These are phyloP conservation scores for Smallanthus sonchifolius DNA, from an alignment of 129 eudicot species.

Conservation along the genomic window DNA sequence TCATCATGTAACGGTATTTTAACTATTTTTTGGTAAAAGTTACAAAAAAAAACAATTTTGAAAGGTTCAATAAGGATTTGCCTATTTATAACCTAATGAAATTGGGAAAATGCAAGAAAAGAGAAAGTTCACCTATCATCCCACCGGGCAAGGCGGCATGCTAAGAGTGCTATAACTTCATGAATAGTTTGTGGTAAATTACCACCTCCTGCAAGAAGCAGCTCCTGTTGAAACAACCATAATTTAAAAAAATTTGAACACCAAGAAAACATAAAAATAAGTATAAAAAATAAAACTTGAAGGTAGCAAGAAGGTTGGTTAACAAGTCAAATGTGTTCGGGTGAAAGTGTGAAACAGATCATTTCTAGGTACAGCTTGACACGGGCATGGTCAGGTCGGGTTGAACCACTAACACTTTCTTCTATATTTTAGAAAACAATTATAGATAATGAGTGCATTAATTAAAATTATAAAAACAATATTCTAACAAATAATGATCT, in stretches of 20 bases:
- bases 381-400: not conserved
- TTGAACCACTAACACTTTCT: not conserved
- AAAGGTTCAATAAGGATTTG: not conserved
- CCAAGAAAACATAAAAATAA: not conserved
- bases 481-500: not conserved
- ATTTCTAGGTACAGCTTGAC: not conserved
- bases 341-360: not conserved
- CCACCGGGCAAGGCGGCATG: constrained; percentile 76
- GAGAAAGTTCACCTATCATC: constrained; percentile 51
- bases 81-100: not conserved
- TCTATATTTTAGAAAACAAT: not conserved
- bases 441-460: not conserved
- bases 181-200: constrained; percentile 55
- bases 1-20: not conserved
- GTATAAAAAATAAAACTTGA: not conserved
- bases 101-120: constrained; percentile 1
- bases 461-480: not conserved
- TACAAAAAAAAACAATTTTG: not conserved
- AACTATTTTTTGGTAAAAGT: not conserved
- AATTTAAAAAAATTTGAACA: not conserved
- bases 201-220: constrained; percentile 60
- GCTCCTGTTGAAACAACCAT: constrained; percentile 41
- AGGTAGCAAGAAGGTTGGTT: not conserved
- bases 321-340: not conserved
- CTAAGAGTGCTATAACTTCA: constrained; percentile 68